Conservation (phyloP, 805 yeast genomes). For the Barnettozyma pratensis region DNA sequence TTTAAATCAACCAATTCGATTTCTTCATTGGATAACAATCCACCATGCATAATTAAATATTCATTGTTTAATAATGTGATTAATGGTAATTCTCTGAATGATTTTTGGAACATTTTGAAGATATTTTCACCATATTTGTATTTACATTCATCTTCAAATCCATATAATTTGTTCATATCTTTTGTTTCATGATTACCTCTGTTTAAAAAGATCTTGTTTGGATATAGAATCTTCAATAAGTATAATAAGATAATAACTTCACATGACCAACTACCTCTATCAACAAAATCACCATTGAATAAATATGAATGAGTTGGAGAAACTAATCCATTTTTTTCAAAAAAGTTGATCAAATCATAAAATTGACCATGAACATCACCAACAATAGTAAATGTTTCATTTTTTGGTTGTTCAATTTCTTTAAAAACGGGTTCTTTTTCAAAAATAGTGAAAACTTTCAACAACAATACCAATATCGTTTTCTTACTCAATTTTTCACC, state of each 20-base stretch:
- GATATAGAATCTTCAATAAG: conserved; percentile 71
- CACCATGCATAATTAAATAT: conserved; percentile 93
- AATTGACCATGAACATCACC: conserved; percentile 99
- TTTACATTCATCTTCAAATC: conserved; percentile 94
- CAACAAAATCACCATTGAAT: conserved; percentile 97
- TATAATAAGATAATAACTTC: conserved; percentile 86
- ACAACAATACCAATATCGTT: conserved; percentile 77
- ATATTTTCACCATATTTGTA: conserved; percentile 78
- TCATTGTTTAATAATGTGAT: conserved; percentile 75
- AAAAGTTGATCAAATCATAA: conserved; percentile 80
- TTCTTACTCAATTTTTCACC: conserved; percentile 76
- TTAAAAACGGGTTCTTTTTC: conserved; percentile 66
- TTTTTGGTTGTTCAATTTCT: conserved; percentile 43
- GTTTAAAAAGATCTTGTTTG: conserved; percentile 66
- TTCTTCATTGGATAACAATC: conserved; percentile 75
- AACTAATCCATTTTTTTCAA: conserved; percentile 70
- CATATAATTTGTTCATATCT: conserved; percentile 95
- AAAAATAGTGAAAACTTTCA: conserved; percentile 63
- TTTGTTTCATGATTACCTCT: conserved; percentile 97
- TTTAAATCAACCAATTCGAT: conserved; percentile 72
- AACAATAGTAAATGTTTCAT: conserved; percentile 61
- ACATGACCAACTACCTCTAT: conserved; percentile 97
- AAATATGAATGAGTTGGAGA: conserved; percentile 61
- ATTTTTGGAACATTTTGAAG: conserved; percentile 78
- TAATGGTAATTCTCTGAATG: conserved; percentile 81